Conservation (phyloP, 305 asterid species). For the Salvia sclarea region DNA sequence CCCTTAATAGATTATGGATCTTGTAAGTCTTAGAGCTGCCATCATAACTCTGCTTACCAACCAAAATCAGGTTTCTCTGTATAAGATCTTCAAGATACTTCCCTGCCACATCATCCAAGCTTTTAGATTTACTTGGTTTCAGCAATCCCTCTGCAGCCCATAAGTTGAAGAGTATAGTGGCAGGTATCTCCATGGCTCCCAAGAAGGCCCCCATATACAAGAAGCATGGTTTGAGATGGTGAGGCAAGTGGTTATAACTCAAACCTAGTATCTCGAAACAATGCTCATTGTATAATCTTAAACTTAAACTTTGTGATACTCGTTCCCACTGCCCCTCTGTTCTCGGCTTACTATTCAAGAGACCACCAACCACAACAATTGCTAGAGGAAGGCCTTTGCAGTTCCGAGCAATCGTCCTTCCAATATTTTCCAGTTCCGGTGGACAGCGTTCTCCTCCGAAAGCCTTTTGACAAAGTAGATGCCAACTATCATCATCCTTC, state of each 20-base stretch:
- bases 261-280: neutral
- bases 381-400: neutral
- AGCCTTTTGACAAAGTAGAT: neutral
- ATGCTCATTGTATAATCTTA: neutral
- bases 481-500: neutral
- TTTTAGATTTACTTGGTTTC: neutral
- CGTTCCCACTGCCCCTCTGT: neutral
- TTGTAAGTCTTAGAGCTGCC: too few relatives aligned
- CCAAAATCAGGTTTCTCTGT: neutral
- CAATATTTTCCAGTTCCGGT: neutral
- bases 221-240: neutral
- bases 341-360: neutral
- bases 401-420: neutral
- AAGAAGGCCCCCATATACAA: neutral
- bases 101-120: slow-evolving; percentile 6
- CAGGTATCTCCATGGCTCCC: neutral
- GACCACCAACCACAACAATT: neutral
- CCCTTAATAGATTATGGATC: too few relatives aligned
- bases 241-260: slow-evolving; percentile 10
- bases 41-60: neutral
- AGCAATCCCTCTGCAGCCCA: slow-evolving; percentile 7
- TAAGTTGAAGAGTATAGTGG: neutral
- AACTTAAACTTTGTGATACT: neutral
- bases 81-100: neutral
- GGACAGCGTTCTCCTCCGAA: neutral